Conservation (phyloP, 2,329 filamentous ascomycete species). For the Albophoma yamanashiensis region DNA sequence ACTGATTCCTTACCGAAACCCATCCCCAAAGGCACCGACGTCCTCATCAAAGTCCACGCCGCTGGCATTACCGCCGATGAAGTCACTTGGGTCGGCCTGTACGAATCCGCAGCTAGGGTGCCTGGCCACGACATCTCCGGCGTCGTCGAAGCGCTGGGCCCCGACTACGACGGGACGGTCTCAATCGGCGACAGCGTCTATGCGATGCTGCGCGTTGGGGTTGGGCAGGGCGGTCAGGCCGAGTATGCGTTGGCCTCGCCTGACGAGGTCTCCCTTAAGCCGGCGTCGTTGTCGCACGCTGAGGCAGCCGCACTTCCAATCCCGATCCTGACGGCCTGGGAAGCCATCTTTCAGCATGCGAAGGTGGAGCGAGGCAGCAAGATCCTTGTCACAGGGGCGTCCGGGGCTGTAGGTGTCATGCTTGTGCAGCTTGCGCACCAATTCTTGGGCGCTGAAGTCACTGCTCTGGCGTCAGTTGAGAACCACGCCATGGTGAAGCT, state of each 20-base stretch:
- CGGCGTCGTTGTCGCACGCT: conserved; percentile 9
- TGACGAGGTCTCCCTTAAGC: conserved; percentile 10
- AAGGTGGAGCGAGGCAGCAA: conserved; percentile 4
- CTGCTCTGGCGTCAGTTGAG: no score
- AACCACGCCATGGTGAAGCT: no score
- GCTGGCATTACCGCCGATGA: conserved; percentile 24
- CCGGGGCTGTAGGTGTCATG: conserved; percentile 17
- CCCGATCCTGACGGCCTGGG: conserved; percentile 18
- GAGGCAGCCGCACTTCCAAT: conserved; percentile 20
- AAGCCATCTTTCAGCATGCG: conserved; percentile 13
- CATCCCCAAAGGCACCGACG: conserved; percentile 3
- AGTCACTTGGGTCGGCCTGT: conserved; percentile 21
- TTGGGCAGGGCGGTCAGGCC: conserved; percentile 13
- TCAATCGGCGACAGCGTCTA: conserved; percentile 12
- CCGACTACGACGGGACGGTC: conserved; percentile 10
- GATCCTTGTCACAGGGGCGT: conserved; percentile 18
- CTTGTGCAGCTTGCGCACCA: conserved; percentile 17
- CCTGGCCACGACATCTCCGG: conserved; percentile 26
- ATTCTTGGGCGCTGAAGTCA: conserved; percentile 11
- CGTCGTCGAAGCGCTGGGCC: conserved; percentile 13
- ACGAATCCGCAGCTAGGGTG: conserved; percentile 14
- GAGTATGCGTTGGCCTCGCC: conserved; percentile 13
- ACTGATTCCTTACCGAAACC: conserved; percentile 9
- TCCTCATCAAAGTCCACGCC: conserved; percentile 20
- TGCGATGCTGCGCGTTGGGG: conserved; percentile 14